phyloP scores from a whole-genome alignment of 371 early-diverging fungal species.

The Antonospora locustae region DNA sequence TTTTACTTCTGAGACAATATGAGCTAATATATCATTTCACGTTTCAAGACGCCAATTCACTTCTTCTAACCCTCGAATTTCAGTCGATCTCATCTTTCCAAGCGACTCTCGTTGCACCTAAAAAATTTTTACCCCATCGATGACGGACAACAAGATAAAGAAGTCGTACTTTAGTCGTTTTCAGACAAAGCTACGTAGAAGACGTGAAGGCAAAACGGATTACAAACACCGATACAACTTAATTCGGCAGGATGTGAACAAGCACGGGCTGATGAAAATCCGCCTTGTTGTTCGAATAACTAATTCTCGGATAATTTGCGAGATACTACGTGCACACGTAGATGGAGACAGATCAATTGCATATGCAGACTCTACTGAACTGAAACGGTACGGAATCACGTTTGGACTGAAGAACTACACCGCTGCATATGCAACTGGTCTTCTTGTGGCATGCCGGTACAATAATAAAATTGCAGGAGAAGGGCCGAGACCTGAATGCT shows the following conservation, averaged over 20 bases:
- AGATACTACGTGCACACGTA: constrained; percentile 91
- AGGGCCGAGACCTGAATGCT: constrained; percentile 87
- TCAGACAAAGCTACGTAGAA: constrained; percentile 93
- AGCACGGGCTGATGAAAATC: constrained; percentile 98
- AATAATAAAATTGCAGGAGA: constrained; percentile 81
- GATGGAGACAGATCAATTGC: constrained; percentile 89
- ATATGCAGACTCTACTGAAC: constrained; percentile 93
- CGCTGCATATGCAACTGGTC: constrained; percentile 95
- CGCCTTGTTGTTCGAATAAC: constrained; percentile 98
- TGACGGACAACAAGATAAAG: background rate
- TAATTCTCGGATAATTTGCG: constrained; percentile 87
- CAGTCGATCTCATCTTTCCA: too few species aligned
- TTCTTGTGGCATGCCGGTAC: constrained; percentile 79
- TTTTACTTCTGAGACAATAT: too few species aligned
- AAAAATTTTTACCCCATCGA: too few species aligned
- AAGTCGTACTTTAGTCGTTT: constrained; percentile 79
- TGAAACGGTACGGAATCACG: constrained; percentile 87
- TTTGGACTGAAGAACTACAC: constrained; percentile 99
- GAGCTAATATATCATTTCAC: too few species aligned
- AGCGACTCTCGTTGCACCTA: too few species aligned
- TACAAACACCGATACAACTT: constrained; percentile 97
- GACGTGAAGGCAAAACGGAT: constrained; percentile 99
- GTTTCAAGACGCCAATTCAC: too few species aligned
- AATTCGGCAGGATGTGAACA: constrained; percentile 94
- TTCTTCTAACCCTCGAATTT: too few species aligned